Evolutionary conservation across 805 yeast genomes (phyloP).

Genomic region (Lipomyces yamadae): DNA sequence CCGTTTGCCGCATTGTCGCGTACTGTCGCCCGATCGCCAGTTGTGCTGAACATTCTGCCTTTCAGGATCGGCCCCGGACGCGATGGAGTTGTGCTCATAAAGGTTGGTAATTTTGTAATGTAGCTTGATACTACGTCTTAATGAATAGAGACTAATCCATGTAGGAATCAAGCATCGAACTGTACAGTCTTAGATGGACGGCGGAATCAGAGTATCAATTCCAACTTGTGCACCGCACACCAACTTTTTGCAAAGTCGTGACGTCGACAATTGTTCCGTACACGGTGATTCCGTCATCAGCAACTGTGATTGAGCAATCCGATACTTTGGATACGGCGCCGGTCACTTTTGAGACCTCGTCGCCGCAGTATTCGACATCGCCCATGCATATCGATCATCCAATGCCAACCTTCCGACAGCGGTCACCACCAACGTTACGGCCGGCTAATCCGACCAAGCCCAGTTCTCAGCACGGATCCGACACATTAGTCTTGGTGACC

Average conservation of each 20-base stretch:
- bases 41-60: conserved; percentile 7
- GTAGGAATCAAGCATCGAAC: conserved; percentile 31
- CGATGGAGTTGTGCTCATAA: conserved; percentile 11
- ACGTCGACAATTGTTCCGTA: conserved; percentile 25
- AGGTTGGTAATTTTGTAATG: conserved; percentile 2
- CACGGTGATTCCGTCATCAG: conserved; percentile 7
- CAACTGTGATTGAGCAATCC: not conserved
- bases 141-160: not conserved
- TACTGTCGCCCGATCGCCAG: conserved; percentile 12
- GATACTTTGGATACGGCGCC: not conserved
- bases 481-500: conserved; percentile 25
- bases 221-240: conserved; percentile 10
- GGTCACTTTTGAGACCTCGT: not conserved
- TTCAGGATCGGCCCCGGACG: not conserved
- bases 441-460: not conserved
- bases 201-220: conserved; percentile 6
- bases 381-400: conserved; percentile 5
- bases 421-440: not conserved
- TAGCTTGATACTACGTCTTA: no score
- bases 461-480: conserved; percentile 8
- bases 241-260: conserved; percentile 16
- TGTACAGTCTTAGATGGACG: conserved; percentile 6
- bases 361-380: not conserved
- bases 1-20: conserved; percentile 12
- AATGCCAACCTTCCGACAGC: not conserved